phyloP scores from a whole-genome alignment of 2,329 filamentous ascomycete genomes.

The Penicillium sp. region DNA sequence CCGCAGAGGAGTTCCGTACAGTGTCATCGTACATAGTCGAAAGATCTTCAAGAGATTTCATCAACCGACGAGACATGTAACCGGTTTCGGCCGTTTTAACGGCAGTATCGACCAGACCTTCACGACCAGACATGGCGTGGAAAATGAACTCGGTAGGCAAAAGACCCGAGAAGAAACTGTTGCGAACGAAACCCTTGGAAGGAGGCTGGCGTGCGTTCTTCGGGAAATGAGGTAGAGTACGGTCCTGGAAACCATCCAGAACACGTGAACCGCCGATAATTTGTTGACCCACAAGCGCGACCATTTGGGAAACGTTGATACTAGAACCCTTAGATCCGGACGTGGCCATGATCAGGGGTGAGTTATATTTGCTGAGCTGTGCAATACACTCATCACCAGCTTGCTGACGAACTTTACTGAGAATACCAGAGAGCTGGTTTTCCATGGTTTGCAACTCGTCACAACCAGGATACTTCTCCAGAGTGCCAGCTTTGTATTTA shows the following conservation, averaged over 20 bases:
- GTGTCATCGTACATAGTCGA: slow-evolving; percentile 94
- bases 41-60: slow-evolving; percentile 96
- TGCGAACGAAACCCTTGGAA: slow-evolving; percentile 93
- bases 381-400: slow-evolving; percentile 89
- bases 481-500: slow-evolving; percentile 73
- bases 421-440: slow-evolving; percentile 83
- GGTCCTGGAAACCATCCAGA: slow-evolving; percentile 92
- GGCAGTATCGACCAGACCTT: slow-evolving; percentile 97
- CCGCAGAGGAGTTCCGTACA: slow-evolving; percentile 83
- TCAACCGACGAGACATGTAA: slow-evolving; percentile 96
- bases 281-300: slow-evolving; percentile 94
- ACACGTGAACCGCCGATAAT: slow-evolving; percentile 95
- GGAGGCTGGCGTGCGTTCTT: slow-evolving; percentile 91
- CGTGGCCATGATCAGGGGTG: slow-evolving; percentile 93
- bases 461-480: slow-evolving; percentile 85
- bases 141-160: slow-evolving; percentile 93
- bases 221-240: slow-evolving; percentile 90
- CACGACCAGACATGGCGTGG: slow-evolving; percentile 96
- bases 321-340: slow-evolving; percentile 96
- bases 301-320: slow-evolving; percentile 99
- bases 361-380: slow-evolving; percentile 86
- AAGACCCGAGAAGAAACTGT: slow-evolving; percentile 94
- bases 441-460: slow-evolving; percentile 91
- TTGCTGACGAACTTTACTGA: slow-evolving; percentile 87
- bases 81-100: slow-evolving; percentile 99